A percentile compares a stretch with the other conserved stretches of the same genome.
Evolutionary conservation across 768 basidiomycete genomes (phyloP).

Genomic region (Porphyrellus cyaneotinctus): DNA sequence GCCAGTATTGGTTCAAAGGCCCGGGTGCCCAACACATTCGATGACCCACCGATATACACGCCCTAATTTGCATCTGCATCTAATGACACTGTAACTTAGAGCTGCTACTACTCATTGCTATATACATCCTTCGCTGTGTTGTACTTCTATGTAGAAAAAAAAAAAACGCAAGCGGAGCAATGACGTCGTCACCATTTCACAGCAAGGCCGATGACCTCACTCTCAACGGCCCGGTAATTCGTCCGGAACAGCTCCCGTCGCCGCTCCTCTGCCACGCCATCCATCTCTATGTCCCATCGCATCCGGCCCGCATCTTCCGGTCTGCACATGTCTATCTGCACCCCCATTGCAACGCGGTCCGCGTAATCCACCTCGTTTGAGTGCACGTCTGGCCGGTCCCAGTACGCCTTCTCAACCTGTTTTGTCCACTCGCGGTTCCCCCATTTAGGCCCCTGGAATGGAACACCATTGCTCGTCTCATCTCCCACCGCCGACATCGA

Average conservation of each 20-base stretch:
- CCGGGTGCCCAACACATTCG: constrained; percentile 37
- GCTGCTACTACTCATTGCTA: constrained; percentile 24
- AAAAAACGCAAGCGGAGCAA: neutral
- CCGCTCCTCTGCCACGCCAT: constrained; percentile 39
- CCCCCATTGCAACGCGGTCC: constrained; percentile 36
- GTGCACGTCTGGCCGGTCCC: constrained; percentile 43
- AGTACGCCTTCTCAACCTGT: constrained; percentile 80
- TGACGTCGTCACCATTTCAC: constrained; percentile 59
- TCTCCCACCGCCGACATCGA: constrained; percentile 10
- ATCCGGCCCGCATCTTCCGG: constrained; percentile 30
- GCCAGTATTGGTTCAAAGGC: constrained; percentile 57
- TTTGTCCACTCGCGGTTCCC: constrained; percentile 79
- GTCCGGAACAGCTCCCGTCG: constrained; percentile 63
- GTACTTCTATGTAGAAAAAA: constrained; percentile 20
- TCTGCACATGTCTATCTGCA: constrained; percentile 41
- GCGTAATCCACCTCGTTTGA: constrained; percentile 19
- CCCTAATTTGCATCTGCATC: constrained; percentile 10
- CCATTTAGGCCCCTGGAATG: constrained; percentile 55
- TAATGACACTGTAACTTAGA: constrained; percentile 30
- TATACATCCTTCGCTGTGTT: constrained; percentile 19
- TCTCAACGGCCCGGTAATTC: constrained; percentile 79
- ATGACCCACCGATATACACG: constrained; percentile 15
- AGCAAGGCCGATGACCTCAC: constrained; percentile 71
- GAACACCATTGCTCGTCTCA: neutral
- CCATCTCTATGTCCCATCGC: constrained; percentile 37